Evolutionary conservation across 108 stramenopile genomes (phyloP), one percentile per base, ranked within the genome.

Genomic region (Conticribra guillardii): DNA sequence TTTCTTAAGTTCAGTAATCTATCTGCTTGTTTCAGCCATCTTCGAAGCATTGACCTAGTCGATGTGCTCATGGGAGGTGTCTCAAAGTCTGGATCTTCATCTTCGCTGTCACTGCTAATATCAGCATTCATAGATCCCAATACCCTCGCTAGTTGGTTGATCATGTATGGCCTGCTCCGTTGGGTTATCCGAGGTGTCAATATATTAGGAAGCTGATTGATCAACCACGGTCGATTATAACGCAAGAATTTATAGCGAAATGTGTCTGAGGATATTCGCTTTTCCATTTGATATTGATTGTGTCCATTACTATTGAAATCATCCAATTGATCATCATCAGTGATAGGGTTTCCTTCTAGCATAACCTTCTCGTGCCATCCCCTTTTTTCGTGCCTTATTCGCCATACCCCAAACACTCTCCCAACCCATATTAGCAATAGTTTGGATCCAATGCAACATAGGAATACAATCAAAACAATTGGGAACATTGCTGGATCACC

Each of bases 191-290:
- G 79, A 2, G 94, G 94, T 28, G 91, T 93, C 19, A 95, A 73
- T 37, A 95, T 79, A 28, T 78, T 64, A 8, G 94, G 94, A 19
- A 95, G 82, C 64, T 90, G 87, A 5, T 81, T 53, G 27, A 93
- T 81, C 26, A 95, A 59, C 91, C 92, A 95, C 3, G 84, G 71
- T 21, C 91, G 65, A 47, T 95, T 93, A 85, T 95, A 90, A 56
- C 85, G 82, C 33, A 95, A 69, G 74, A 95, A 95, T 67, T 90
- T 91, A 73, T 87, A 91, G n/a, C 91, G 84, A 71, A 95, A 95
- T 17, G 87, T 84, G 47, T 93, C 91, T 8, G 67, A 62, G 5
- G 91, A 84, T 26, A 95, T 84, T 23, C 84, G 64, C 56, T 88
- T 84, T 59, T 93, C 92, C 89, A 95, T 85, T 64, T 88, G 44